Conservation (phyloP, 139 green algal species). For the Picochlorum sp. region DNA sequence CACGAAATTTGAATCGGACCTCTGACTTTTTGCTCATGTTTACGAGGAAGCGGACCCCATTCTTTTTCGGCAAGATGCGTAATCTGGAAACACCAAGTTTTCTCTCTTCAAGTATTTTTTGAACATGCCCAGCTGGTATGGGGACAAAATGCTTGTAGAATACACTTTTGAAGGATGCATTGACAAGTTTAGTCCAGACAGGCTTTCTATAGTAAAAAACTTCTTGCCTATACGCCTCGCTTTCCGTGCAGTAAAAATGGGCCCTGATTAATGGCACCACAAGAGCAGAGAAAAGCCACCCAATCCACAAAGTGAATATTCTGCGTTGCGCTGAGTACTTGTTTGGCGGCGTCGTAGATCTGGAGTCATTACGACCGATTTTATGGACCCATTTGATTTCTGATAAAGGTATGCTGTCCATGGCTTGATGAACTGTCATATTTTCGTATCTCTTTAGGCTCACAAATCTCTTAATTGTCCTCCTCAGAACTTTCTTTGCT, state of each 20-base stretch:
- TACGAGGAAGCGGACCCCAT: conserved; percentile 61
- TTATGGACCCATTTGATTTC: neutral
- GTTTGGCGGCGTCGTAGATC: conserved; percentile 2
- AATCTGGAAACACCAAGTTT: conserved; percentile 56
- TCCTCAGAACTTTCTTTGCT: conserved; percentile 28
- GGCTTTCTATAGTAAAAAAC: conserved; percentile 83
- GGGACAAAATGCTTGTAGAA: conserved; percentile 10
- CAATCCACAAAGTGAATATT: conserved; percentile 45
- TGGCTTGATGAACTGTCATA: conserved; percentile 41
- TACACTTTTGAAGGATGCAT: conserved; percentile 27
- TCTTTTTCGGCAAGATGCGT: conserved; percentile 69
- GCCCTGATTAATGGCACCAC: conserved; percentile 68
- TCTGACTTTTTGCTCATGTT: conserved; percentile 44
- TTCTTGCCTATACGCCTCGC: conserved; percentile 56
- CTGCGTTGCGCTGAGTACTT: conserved; percentile 10
- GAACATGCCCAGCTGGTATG: conserved; percentile 13
- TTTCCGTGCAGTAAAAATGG: conserved; percentile 86
- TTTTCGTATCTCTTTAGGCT: conserved; percentile 56
- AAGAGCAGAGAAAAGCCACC: conserved; percentile 63
- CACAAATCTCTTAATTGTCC: conserved; percentile 32
- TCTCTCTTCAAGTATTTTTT: conserved; percentile 29
- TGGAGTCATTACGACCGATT: neutral
- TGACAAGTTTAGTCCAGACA: conserved; percentile 54
- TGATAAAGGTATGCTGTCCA: conserved; percentile 34
- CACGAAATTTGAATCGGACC: conserved; percentile 28